Evolutionary conservation across 2,329 filamentous ascomycete genomes (phyloP).

Genomic region (Tolypocladium cylindrosporum): DNA sequence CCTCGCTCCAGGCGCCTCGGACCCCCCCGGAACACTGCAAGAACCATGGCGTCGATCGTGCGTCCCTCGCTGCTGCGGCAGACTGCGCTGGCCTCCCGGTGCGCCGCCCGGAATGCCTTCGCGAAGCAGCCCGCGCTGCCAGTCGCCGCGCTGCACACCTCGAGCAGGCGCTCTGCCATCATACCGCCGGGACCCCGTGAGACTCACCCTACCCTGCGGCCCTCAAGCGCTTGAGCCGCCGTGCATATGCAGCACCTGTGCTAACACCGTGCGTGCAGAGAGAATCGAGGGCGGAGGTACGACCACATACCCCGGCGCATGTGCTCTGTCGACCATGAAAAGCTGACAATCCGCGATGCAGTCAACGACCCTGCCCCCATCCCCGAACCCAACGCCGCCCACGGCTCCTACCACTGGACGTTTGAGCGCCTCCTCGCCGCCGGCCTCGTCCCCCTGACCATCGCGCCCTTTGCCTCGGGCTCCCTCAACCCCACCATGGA

Average conservation of each 20-base stretch:
- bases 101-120: conserved; percentile 23
- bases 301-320: conserved; percentile 6
- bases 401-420: conserved; percentile 98
- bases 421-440: conserved; percentile 82
- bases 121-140: conserved; percentile 31
- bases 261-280: conserved; percentile 48
- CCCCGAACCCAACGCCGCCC: conserved; percentile 60
- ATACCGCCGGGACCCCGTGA: conserved; percentile 79
- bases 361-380: conserved; percentile 81
- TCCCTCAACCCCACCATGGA: conserved; percentile 84
- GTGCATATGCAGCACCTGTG: conserved; percentile 3
- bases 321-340: background rate
- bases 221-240: background rate
- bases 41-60: conserved; percentile 44
- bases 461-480: conserved; percentile 86
- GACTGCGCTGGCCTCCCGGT: conserved; percentile 31
- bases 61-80: conserved; percentile 47
- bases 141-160: conserved; percentile 79
- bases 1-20: background rate
- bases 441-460: conserved; percentile 73
- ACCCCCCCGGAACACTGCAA: background rate
- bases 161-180: conserved; percentile 64
- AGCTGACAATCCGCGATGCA: conserved; percentile 18
- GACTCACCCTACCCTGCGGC: conserved; percentile 21
- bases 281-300: conserved; percentile 65